Conservation (phyloP, 1,284 basidiomycete genomes). For the Malassezia vespertilionis region DNA sequence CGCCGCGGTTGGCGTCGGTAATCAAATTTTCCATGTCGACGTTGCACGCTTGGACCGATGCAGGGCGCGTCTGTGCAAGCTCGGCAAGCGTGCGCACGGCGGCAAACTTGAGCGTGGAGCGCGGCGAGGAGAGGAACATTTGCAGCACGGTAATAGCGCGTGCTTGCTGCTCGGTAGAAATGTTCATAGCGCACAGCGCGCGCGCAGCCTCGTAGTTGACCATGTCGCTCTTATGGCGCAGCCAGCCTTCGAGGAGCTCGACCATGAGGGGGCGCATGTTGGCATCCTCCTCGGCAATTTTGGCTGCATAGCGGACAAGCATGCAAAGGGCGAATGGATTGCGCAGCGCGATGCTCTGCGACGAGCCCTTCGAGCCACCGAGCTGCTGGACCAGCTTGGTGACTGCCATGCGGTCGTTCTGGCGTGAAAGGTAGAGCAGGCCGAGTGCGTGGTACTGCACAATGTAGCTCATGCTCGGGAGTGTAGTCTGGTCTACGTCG, state of each 20-base stretch:
- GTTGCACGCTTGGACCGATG: slow-evolving; percentile 83
- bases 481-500: slow-evolving; percentile 58
- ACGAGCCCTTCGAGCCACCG: slow-evolving; percentile 28
- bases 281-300: slow-evolving; percentile 94
- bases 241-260: slow-evolving; percentile 85
- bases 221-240: slow-evolving; percentile 99
- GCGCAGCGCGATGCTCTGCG: slow-evolving; percentile 67
- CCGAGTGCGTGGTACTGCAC: slow-evolving; percentile 96
- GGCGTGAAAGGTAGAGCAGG: slow-evolving; percentile 82
- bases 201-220: slow-evolving; percentile 98
- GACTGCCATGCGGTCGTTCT: slow-evolving; percentile 95
- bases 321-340: slow-evolving; percentile 98
- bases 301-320: slow-evolving; percentile 93
- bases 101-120: slow-evolving; percentile 76
- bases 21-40: slow-evolving; percentile 96
- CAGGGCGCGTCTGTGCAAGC: slow-evolving; percentile 63
- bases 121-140: slow-evolving; percentile 45
- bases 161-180: slow-evolving; percentile 65
- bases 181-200: slow-evolving; percentile 90
- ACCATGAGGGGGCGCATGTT: slow-evolving; percentile 56
- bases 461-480: slow-evolving; percentile 59
- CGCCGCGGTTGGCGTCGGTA: slow-evolving; percentile 86
- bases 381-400: slow-evolving; percentile 97
- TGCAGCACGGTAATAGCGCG: slow-evolving; percentile 58
- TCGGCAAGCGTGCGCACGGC: slow-evolving; percentile 88